Base-by-base conservation (phyloP, 2,329 filamentous ascomycete genomes). In the Penicillium frequentans region DNA sequence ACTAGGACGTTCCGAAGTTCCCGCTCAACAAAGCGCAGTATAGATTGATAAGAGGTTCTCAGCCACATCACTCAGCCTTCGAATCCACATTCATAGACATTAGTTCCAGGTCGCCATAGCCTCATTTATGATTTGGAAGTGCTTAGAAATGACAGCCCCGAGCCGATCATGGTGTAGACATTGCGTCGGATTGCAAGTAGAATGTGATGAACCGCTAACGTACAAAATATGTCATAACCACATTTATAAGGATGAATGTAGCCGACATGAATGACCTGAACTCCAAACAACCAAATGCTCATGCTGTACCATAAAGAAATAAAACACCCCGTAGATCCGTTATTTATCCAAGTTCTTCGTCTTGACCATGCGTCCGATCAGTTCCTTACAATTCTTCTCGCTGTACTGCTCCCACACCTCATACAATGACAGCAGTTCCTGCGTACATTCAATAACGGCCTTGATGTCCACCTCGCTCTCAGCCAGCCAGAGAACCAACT, bases 341-440 rank as follows among this genome's bases (percentile, higher is more conserved):
- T 78, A 85, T 63, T 83, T 85, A 59, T 85, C 83, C 60, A 86
- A 67, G 42, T 79, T 81, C 69, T 83, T 81, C 50, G 79, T 80
- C 71, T 85, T 87, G 54, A 88, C 80, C 73, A 87, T 86, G 62
- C 84, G 81, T 9, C 79, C 79, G 65, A 89, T 81, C 61, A 82
- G 77, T 60, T 89, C 86, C 71, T 86, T 88, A 67, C 85, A 86
- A 14, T 78, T 77, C 71, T 87, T 86, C 67, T 89, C 86, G 54
- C 78, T 84, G 68, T 86, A 89, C 57, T 79, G 79, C 63, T 89
- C 86, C 86, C 86, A 89, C 1, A 85, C 76, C 69, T 96, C 90
- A 71, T 96, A 96, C 61, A 96, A 84, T 3, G 90, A 93, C 52
- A 97, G 90, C 60, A 96, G 84, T 76, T 96, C 93, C 75, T 97